phyloP scores from a whole-genome alignment of 768 basidiomycete genomes.

The Rhodocollybia butyracea region DNA sequence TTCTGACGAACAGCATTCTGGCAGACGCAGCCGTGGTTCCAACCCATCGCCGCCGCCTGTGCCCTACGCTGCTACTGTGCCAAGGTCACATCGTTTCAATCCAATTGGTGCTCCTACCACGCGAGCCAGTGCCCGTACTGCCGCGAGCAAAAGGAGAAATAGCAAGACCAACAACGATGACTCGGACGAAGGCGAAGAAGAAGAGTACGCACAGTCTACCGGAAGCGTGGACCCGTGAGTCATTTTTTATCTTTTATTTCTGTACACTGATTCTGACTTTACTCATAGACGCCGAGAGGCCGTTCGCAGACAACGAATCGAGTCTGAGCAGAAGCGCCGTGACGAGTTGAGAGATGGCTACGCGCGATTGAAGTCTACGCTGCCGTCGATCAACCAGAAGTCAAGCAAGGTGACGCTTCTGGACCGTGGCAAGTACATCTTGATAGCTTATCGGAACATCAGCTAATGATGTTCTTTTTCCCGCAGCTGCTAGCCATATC shows the following conservation, averaged over 20 bases:
- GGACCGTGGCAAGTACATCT: constrained; percentile 60
- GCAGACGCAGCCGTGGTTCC: constrained; percentile 60
- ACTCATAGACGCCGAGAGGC: constrained; percentile 73
- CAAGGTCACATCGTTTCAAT: constrained; percentile 77
- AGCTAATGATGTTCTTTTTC: constrained; percentile 8
- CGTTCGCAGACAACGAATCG: constrained; percentile 88
- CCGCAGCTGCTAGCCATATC: constrained; percentile 77
- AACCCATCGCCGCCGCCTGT: constrained; percentile 35
- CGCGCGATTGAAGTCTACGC: constrained; percentile 83
- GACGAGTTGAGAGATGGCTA: constrained; percentile 94
- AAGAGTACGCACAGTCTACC: constrained; percentile 60
- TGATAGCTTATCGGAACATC: constrained; percentile 6
- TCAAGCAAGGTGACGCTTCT: constrained; percentile 89
- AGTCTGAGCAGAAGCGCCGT: constrained; percentile 88
- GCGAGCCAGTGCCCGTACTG: constrained; percentile 45
- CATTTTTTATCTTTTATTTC: background rate
- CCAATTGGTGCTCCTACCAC: constrained; percentile 62
- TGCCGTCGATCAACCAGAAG: constrained; percentile 90
- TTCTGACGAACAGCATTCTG: constrained; percentile 62
- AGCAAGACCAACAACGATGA: constrained; percentile 54
- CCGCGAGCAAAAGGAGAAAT: constrained; percentile 39
- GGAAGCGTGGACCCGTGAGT: constrained; percentile 54
- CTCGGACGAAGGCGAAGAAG: constrained; percentile 64
- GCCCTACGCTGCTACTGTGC: constrained; percentile 58
- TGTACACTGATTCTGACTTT: constrained; percentile 1